Base-by-base conservation (phyloP, 2,329 filamentous ascomycete genomes). In the Trichoderma atrobrunneum region DNA sequence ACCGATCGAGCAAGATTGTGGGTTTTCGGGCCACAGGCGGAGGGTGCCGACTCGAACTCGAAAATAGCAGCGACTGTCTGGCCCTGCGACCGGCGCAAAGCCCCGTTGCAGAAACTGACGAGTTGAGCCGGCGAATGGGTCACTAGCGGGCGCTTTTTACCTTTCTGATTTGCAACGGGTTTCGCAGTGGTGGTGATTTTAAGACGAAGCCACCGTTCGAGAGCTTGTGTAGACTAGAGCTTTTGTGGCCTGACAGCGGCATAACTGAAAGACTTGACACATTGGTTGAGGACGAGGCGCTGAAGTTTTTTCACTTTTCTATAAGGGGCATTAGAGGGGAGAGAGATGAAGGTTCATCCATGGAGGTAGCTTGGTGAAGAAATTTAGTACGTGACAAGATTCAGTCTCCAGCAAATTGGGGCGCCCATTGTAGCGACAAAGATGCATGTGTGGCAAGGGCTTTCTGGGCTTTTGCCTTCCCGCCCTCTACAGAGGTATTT, bases 1-100 rank as follows among this genome's bases (percentile, higher is more conserved):
- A 56, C 70, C 70, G 70, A 72, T 72, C 70, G 16, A 72, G 70
- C 32, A 56, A 51, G 51, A 54, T 59, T 36, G 54, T 30, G 34
- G 54, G 28, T 69, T 36, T 69, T 36, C 54, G 34, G 54, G 28
- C 34, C n/a, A 60, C 39, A 14, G 16, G 14, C 59, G n/a, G 39
- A 43, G 39, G 30, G 56, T 65, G 32, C 12, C 48, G 64, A 28
- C 32, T 51, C 12, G 32, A 36, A 36, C 32, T 51, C n/a, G 32
- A 36, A 67, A 57, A 36, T 56, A 57, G 51, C 26, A 57, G 64
- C 64, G 14, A 2, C 7, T 36, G 28, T 32, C 18, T 51, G 21
- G 57, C 7, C 14, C n/a, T 70, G 57, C 39, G 18, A 16, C 39
- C 57, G 57, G 66, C 57, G 66, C 43, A 51, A 48, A 26, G 57